Conservation (phyloP, 2,329 filamentous ascomycete species). For the Colletotrichum karsti region DNA sequence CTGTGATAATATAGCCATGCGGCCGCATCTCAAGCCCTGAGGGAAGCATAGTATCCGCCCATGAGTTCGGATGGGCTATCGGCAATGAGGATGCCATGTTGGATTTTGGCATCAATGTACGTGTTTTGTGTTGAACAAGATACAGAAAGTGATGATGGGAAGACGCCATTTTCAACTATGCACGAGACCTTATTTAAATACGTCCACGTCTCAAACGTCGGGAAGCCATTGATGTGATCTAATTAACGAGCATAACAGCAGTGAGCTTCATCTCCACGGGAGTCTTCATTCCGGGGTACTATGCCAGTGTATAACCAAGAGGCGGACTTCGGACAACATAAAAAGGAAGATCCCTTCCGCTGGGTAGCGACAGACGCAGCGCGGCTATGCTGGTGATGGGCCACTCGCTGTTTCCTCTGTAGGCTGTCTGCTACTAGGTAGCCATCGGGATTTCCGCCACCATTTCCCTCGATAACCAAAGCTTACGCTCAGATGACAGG, state of each 20-base stretch:
- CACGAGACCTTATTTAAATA: too few relatives aligned
- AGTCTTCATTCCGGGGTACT: not conserved
- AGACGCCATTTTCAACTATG: too few relatives aligned
- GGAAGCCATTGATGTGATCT: not conserved
- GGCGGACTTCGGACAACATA: not conserved
- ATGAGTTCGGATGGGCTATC: not conserved
- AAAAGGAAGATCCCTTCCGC: not conserved
- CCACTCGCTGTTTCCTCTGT: not conserved
- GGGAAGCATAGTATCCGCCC: not conserved
- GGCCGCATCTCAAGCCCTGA: not conserved
- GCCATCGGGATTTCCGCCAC: too few relatives aligned
- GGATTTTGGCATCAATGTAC: not conserved
- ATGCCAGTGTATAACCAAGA: rapidly evolving
- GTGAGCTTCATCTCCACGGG: not conserved
- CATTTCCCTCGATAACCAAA: too few relatives aligned
- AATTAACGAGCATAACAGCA: not conserved
- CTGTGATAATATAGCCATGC: not conserved
- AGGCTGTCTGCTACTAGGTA: too few relatives aligned
- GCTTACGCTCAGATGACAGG: too few relatives aligned
- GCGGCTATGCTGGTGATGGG: not conserved
- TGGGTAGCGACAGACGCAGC: not conserved
- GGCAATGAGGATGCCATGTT: not conserved
- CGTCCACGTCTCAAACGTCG: too few relatives aligned
- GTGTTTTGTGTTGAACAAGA: too few relatives aligned
- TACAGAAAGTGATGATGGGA: not conserved